Evolutionary conservation across 352 stramenopile genomes (phyloP), one percentile per base, ranked within the genome.

Genomic region (Blastocystis sp.): DNA sequence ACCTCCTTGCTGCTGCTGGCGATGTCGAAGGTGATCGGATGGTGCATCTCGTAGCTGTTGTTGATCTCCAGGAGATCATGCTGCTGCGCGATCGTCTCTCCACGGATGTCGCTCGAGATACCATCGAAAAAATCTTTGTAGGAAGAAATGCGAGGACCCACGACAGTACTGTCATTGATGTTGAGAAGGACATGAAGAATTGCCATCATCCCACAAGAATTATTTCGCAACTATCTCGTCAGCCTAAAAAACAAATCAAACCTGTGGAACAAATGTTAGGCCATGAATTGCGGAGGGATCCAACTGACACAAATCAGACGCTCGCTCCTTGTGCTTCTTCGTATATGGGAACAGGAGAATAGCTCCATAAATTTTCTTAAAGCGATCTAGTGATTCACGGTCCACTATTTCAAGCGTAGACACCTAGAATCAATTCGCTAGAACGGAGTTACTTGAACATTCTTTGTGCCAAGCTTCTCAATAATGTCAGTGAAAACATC

Each of bases 401-500:
- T 80, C 43, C 8, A 80, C 29, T 18, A 66, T 47, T 80, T 80
- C 70, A 15, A 80, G 70, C 5, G 41, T 23, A 6, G 70, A 80
- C 43, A 80, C 70, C 70, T 80, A 80, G 7, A 63, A 41, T 63
- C 18, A 39, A 37, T 9, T 18, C 2, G 11, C 2, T 8, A 50
- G 3, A 26, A 9, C 15, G 4, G n/a, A 9, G 0, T 0, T 64
- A 80, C 70, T 47, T 80, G 70, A n/a, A 80, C 23, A 80, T 80
- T 80, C 20, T 80, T 62, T 5, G 70, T 53, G 29, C 70, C 70
- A 23, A 80, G 29, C 43, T 56, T 80, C 34, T 80, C 70, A 63
- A 80, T 80, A 37, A 80, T 80, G 70, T 80, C 70, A 29, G 70
- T 80, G 70, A 80, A 80, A n/a, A 80, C 34, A 43, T n/a, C 70